phyloP scores from a whole-genome alignment of 163 green algal genomes.

The Chlamydomonas reinhardtii region DNA sequence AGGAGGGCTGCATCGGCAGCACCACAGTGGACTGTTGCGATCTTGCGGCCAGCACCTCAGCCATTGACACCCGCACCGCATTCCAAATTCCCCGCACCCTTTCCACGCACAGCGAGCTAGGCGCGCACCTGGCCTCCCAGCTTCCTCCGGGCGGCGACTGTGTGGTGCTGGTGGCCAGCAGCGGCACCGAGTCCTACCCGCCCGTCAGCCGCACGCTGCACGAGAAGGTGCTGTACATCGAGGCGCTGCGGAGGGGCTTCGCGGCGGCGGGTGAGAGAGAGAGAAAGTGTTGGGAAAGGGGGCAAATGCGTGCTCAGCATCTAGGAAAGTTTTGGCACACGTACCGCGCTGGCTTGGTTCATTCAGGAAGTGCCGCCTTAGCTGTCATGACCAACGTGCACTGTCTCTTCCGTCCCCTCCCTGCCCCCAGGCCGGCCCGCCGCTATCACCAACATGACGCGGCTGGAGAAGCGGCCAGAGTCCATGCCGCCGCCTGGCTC shows the following conservation, averaged over 20 bases:
- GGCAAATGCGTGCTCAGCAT: background rate
- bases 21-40: no score
- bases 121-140: slow-evolving; percentile 14
- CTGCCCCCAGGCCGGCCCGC: background rate
- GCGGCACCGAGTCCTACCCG: slow-evolving; percentile 42
- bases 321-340: no score
- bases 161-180: slow-evolving; percentile 54
- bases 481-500: slow-evolving; percentile 29
- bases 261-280: slow-evolving; percentile 1
- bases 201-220: slow-evolving; percentile 56
- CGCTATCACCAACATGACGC: slow-evolving; percentile 56
- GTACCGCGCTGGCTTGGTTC: no score
- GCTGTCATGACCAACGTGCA: no score
- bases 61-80: no score
- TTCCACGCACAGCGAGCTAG: slow-evolving; percentile 10
- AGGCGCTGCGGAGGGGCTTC: slow-evolving; percentile 52
- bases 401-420: background rate
- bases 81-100: no score
- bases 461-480: slow-evolving; percentile 49
- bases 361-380: no score
- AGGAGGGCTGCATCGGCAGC: no score
- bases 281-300: background rate
- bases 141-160: background rate
- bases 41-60: no score
- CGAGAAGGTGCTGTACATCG: slow-evolving; percentile 61